Conservation (phyloP, 75 land plant species). For the Azolla pinnata region DNA sequence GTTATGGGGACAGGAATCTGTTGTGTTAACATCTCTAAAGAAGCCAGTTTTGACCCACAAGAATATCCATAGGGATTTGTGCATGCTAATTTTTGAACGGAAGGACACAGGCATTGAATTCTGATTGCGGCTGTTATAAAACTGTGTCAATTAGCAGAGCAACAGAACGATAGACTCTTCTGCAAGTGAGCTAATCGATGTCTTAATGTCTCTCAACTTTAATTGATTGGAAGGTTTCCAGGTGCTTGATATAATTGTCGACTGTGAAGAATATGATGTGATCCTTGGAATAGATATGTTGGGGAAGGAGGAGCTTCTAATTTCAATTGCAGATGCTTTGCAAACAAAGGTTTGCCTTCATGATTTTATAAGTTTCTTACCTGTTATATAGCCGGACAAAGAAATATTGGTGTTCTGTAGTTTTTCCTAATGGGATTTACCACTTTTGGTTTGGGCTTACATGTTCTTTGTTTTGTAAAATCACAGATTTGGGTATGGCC, state of each 20-base stretch:
- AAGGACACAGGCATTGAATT: too few species aligned
- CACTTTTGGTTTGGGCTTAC: background rate
- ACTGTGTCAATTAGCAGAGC: too few species aligned
- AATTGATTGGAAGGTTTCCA: constrained; percentile 12
- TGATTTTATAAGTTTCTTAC: background rate
- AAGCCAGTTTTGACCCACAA: too few species aligned
- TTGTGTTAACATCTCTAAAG: too few species aligned
- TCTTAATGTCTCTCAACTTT: too few species aligned
- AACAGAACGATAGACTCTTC: too few species aligned
- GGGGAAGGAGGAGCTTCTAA: constrained; percentile 61
- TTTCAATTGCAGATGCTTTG: constrained; percentile 31
- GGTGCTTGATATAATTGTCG: constrained; percentile 51
- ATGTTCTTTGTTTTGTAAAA: background rate
- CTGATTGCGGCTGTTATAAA: too few species aligned
- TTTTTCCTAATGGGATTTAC: background rate
- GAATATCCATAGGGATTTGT: too few species aligned
- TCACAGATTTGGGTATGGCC: constrained; percentile 68
- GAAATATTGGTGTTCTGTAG: background rate
- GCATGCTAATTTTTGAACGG: too few species aligned
- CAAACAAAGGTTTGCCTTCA: constrained; percentile 67
- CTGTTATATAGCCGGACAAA: too few species aligned
- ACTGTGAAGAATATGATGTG: constrained; percentile 43
- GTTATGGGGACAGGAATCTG: too few species aligned
- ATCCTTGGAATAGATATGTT: constrained; percentile 49
- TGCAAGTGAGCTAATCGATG: too few species aligned